phyloP scores from a whole-genome alignment of 1,284 basidiomycete genomes.

The Malassezia vespertilionis region DNA sequence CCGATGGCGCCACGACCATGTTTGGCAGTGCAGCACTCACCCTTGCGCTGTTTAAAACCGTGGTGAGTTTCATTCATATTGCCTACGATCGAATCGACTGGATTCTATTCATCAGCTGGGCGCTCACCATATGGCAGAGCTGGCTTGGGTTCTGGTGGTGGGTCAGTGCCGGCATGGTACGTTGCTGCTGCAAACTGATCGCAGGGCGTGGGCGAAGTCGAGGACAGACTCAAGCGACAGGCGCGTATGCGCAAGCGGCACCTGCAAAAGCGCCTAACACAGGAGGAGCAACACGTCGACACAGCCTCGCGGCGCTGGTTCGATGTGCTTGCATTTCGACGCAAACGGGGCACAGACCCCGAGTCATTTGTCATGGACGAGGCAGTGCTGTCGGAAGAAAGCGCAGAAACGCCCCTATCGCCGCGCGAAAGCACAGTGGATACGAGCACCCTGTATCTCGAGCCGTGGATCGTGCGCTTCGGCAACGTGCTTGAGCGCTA shows the following conservation, averaged over 20 bases:
- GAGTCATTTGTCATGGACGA: too few species aligned
- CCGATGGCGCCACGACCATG: slow-evolving; percentile 76
- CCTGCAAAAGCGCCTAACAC: too few species aligned
- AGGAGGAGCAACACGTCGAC: background rate
- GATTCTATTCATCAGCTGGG: slow-evolving; percentile 41
- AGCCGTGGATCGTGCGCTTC: slow-evolving; percentile 4
- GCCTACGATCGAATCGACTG: slow-evolving; percentile 44
- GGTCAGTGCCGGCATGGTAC: slow-evolving; percentile 44
- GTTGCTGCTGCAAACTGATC: background rate
- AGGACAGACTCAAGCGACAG: slow-evolving; percentile 29
- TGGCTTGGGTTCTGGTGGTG: slow-evolving; percentile 49
- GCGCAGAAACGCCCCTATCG: background rate
- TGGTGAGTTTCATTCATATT: slow-evolving; percentile 43
- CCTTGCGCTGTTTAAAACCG: slow-evolving; percentile 39
- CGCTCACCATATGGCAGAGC: slow-evolving; percentile 45
- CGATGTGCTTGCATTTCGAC: too few species aligned
- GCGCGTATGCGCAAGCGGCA: slow-evolving; percentile 1
- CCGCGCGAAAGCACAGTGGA: slow-evolving; percentile 1
- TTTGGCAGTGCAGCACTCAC: slow-evolving; percentile 58
- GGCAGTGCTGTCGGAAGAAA: background rate
- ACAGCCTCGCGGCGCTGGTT: too few species aligned
- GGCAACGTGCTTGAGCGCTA: background rate
- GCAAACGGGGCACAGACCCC: too few species aligned
- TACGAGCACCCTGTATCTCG: too few species aligned
- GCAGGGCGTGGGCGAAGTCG: slow-evolving; percentile 45